These are phyloP conservation scores for Sclerotinia glacialis DNA, from an alignment of 2,329 filamentous ascomycete species.

Conservation along the genomic window DNA sequence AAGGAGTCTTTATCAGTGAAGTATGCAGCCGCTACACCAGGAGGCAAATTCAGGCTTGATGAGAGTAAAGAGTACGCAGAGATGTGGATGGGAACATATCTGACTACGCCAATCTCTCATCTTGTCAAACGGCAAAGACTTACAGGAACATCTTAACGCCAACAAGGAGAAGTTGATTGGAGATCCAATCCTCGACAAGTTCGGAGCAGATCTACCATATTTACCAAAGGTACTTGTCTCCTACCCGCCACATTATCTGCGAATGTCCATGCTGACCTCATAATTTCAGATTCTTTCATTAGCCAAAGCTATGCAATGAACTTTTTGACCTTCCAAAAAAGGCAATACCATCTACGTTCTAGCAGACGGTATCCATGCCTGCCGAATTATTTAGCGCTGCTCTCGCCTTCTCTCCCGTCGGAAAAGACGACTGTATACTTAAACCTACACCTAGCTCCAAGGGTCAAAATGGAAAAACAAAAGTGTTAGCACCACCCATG, in stretches of 20 bases:
- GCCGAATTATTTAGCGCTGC: slow-evolving; percentile 61
- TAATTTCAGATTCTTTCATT: slow-evolving; percentile 62
- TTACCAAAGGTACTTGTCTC: slow-evolving; percentile 58
- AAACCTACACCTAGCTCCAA: slow-evolving; percentile 48
- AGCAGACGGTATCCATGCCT: slow-evolving; percentile 90
- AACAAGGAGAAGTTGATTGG: slow-evolving; percentile 64
- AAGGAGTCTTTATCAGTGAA: slow-evolving; percentile 62
- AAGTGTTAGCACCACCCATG: slow-evolving; percentile 63
- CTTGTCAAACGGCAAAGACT: slow-evolving; percentile 58
- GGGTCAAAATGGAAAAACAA: slow-evolving; percentile 58
- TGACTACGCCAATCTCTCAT: slow-evolving; percentile 63
- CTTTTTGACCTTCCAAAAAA: slow-evolving; percentile 60
- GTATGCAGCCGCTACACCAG: slow-evolving; percentile 63
- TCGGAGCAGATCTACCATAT: slow-evolving; percentile 66
- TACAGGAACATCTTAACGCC: slow-evolving; percentile 61
- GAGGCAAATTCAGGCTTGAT: slow-evolving; percentile 61
- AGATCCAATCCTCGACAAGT: slow-evolving; percentile 56
- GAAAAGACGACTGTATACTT: slow-evolving; percentile 54
- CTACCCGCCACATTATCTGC: background rate
- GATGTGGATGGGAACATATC: slow-evolving; percentile 59
- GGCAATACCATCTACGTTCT: slow-evolving; percentile 90
- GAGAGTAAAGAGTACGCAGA: slow-evolving; percentile 63
- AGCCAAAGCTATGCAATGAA: slow-evolving; percentile 75
- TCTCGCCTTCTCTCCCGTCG: slow-evolving; percentile 63
- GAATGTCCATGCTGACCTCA: slow-evolving; percentile 19